Base-by-base conservation (phyloP, 2,329 filamentous ascomycete species). In the Scytalidium lignicola region DNA sequence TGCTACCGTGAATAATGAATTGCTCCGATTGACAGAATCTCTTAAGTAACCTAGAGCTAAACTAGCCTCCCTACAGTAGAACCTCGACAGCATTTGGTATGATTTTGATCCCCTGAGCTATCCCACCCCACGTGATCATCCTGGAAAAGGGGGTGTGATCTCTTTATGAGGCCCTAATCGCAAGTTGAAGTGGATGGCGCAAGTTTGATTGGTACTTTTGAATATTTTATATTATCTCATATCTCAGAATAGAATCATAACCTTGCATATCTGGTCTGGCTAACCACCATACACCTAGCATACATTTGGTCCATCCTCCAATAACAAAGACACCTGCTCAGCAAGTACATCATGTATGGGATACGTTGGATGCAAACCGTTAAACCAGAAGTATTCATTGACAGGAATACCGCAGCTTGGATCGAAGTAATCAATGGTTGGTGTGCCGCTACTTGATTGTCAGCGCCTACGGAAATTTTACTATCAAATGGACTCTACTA, bases 361-460 rank as follows among this genome's bases (percentile, higher is more conserved):
- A 59, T 76, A 81, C 0, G 81, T 85, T n/a, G 82, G 82, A 59
- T 85, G 82, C 54, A 85, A 62, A 37, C 64, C 70, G 56, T 85
- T 84, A 23, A 84, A 66, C 82, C 81, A 85, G 56, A 85, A 75
- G 60, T 84, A 85, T 65, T 84, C 67, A 58, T 84, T 77, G 2
- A 83, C 79, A 0, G 77, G 67, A 41, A 79, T 63, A 1, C 69
- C 68, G 60, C 82, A 85, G 43, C 67, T 70, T 4, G 68, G 57
- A 43, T 64, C 64, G 28, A 71, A 62, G 3, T 68, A 72, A 46
- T 75, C 64, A 32, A 60, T 58, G 2, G 65, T 61, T 2, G 70
- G 67, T 0, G 74, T 78, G 7, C 74, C 74, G 57, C 74, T 78
- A 48, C 15, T 10, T n/a, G 22, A 17, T 37, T 7, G 15, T 46